phyloP scores from a whole-genome alignment of 352 stramenopile species.

The Thalassiosira delicatula region DNA sequence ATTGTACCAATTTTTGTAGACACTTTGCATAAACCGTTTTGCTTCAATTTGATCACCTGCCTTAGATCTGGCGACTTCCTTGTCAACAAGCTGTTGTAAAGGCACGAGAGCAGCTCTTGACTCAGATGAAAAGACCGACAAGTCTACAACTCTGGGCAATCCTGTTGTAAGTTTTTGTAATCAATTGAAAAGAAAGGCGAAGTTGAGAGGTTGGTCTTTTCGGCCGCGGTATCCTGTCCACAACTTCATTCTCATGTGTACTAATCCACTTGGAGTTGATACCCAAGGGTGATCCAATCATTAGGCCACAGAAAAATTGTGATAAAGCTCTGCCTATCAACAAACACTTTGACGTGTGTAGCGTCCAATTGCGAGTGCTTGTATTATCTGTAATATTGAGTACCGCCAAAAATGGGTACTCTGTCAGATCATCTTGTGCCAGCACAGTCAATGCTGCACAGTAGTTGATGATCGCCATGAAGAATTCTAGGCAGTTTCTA shows the following conservation, averaged over 20 bases:
- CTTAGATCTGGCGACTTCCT: conserved; percentile 28
- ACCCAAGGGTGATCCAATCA: conserved; percentile 21
- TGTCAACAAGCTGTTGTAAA: conserved; percentile 29
- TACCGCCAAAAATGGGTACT: too few relatives aligned
- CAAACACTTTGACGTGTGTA: conserved; percentile 21
- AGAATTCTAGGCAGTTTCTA: conserved; percentile 16
- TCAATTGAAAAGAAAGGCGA: conserved; percentile 2
- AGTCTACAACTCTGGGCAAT: not conserved
- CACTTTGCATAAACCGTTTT: conserved; percentile 32
- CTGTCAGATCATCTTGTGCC: too few relatives aligned
- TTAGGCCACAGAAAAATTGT: conserved; percentile 22
- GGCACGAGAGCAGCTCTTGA: not conserved
- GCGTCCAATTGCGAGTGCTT: conserved; percentile 16
- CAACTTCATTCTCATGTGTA: conserved; percentile 23
- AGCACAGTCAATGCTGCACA: conserved; percentile 18
- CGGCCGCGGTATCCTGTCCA: conserved; percentile 39
- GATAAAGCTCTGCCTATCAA: conserved; percentile 2
- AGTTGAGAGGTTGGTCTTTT: not conserved
- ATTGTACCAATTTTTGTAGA: conserved; percentile 14
- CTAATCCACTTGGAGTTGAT: conserved; percentile 42
- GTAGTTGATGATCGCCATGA: conserved; percentile 30
- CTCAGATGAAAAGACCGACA: not conserved
- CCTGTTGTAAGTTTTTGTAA: conserved; percentile 11
- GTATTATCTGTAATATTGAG: conserved; percentile 31
- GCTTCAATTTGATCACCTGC: conserved; percentile 19